Base-by-base conservation (phyloP, 164 flowering plant species). In the Umbilicus rupestris region DNA sequence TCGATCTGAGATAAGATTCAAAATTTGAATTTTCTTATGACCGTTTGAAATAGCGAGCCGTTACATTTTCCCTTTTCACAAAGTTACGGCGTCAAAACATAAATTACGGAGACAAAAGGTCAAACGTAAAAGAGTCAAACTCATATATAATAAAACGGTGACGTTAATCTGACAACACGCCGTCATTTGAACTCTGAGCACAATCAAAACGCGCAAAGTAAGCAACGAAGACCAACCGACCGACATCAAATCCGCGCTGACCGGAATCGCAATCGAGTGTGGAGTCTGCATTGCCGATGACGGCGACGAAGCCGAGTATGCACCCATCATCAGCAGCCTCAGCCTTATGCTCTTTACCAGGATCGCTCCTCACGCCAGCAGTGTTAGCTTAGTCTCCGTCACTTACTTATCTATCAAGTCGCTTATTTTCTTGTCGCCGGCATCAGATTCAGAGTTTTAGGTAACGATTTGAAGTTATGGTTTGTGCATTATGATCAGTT, bases 401-500 rank as follows among this genome's bases (percentile, higher is more conserved):
- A 35, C 6, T 20, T 63, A 41, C 65, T 63, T 63, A 9, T n/a
- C 65, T 2, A 14, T 35, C 45, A 41, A 39, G 45, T 63, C 65
- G 20, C 31, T 20, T 29, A 24, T 19, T 3, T 14, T 26, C 9
- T 17, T 39, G 22, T 10, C 42, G 41, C 19, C 41, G 5, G 20
- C 20, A 8, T 24, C 65, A 14, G 7, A 22, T 37, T 24, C 15
- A 5, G 45, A 35, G 8, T 2, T 10, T 26, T 46, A 19, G 65
- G 65, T 20, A 63, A 31, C n/a, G 17, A 29, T 11, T 17, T 60
- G 7, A 14, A 16, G 20, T 37, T 30, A 8, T 29, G 22, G 37
- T 2, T 31, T 12, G 22, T 17, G n/a, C 3, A 31, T 30, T 60
- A 3, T 20, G 39, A 6, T 33, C 17, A 7, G 3, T 52, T 39